These are phyloP conservation scores for Fusarium multiceps DNA, from an alignment of 2,329 filamentous ascomycete genomes.

Conservation along the genomic window DNA sequence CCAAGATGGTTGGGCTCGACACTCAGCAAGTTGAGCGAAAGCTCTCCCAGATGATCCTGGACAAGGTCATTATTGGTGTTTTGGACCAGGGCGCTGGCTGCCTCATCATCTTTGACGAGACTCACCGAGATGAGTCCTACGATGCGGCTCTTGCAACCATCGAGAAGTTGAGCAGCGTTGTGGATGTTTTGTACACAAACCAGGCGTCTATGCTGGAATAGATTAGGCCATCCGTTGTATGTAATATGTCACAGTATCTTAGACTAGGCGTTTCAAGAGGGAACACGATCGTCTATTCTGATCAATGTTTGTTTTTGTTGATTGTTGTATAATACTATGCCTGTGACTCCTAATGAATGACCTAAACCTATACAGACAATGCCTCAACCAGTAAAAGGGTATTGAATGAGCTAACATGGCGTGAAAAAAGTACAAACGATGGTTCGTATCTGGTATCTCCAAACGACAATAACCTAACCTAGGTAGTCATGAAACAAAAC, in stretches of 20 bases:
- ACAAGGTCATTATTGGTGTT: slow-evolving; percentile 98
- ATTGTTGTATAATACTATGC: slow-evolving; percentile 16
- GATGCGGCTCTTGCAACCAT: slow-evolving; percentile 95
- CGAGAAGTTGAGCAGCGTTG: slow-evolving; percentile 95
- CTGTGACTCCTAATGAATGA: slow-evolving; percentile 16
- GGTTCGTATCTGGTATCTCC: slow-evolving; percentile 38
- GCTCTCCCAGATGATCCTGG: slow-evolving; percentile 98
- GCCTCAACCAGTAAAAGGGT: slow-evolving; percentile 17
- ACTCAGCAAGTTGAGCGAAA: slow-evolving; percentile 98
- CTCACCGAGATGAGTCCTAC: slow-evolving; percentile 90
- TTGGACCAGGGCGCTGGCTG: slow-evolving; percentile 98
- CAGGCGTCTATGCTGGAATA: slow-evolving; percentile 96
- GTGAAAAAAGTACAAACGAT: slow-evolving; percentile 25
- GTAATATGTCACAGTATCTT: slow-evolving; percentile 46
- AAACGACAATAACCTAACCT: slow-evolving; percentile 28
- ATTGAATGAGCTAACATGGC: slow-evolving; percentile 18
- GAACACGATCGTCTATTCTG: slow-evolving; percentile 42
- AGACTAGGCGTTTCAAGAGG: slow-evolving; percentile 49
- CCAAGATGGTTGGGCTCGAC: slow-evolving; percentile 96
- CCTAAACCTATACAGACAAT: slow-evolving; percentile 6
- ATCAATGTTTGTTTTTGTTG: slow-evolving; percentile 25
- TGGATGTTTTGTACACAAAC: slow-evolving; percentile 97
- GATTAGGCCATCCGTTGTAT: slow-evolving; percentile 44
- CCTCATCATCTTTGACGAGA: slow-evolving; percentile 96
- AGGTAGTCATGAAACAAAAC: slow-evolving; percentile 34